Base-by-base conservation (phyloP, 768 basidiomycete species). In the Suillus spraguei region DNA sequence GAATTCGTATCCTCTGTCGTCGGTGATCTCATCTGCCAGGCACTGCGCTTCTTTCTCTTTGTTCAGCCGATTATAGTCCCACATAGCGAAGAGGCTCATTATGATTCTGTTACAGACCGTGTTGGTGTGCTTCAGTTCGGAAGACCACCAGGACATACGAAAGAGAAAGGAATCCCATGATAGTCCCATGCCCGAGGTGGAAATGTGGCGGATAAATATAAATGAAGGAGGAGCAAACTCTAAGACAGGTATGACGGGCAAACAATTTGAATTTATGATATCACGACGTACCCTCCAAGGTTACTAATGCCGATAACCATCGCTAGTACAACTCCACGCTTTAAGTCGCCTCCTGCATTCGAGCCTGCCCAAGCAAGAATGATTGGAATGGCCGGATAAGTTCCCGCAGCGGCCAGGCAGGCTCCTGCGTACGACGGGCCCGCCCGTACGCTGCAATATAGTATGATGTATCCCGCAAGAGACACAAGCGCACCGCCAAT, bases 321-420 rank as follows among this genome's bases (percentile, higher is more conserved):
- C 4, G 83, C 87, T 41, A 87, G 64, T 14, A 79, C 77, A 16
- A 86, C 78, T 35, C 79, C 87, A 63, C 80, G 78, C 65, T 83
- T 82, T 59, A 83, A 65, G 65, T 85, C 85, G n/a, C 87, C 85
- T 24, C 86, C 86, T 0, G 83, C 80, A 59, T 84, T 84, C 7
- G 82, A 82, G 3, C 80, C 79, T 3, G 76, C 81, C 87, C 87
- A 88, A 38, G 85, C 83, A 1, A 88, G 69, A 41, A 69, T 68
- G n/a, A 85, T 71, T 33, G 75, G 73, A 59, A 86, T n/a, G 5
- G 79, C 80, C 0, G 87, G 83, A 67, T 74, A 87, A 4, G 82
- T 79, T 17, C 86, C 87, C 24, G 78, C 70, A 4, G 85, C 82
- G n/a, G 83, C 81, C 39, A 87, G 71, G 35, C 87, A 62, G 4